Evolutionary conservation across 164 flowering plant species (phyloP).

Genomic region (Cinnamomum chago): DNA sequence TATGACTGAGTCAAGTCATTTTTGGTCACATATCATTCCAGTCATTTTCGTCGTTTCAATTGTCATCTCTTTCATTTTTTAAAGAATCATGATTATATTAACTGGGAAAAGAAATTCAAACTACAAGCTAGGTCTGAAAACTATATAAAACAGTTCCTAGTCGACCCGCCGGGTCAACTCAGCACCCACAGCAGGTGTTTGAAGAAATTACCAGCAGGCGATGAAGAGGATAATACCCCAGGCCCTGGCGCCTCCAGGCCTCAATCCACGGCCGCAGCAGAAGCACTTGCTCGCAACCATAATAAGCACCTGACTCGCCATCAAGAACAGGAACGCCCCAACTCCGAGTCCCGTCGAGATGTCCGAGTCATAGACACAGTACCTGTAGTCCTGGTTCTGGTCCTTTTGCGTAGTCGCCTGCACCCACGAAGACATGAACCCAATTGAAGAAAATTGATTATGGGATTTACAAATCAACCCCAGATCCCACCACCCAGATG

Average conservation of each 20-base stretch:
- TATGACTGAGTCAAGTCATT: too few species aligned
- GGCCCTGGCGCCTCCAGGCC: conserved; percentile 80
- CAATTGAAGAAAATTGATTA: too few species aligned
- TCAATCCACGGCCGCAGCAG: conserved; percentile 82
- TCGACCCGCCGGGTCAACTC: too few species aligned
- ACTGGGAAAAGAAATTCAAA: too few species aligned
- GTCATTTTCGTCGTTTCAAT: too few species aligned
- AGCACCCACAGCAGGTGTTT: not conserved
- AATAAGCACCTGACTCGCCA: conserved; percentile 55
- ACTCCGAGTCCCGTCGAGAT: conserved; percentile 76
- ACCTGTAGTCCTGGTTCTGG: conserved; percentile 30
- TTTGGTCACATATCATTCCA: too few species aligned
- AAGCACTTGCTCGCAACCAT: conserved; percentile 80
- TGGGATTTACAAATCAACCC: not conserved
- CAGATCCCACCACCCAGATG: not conserved
- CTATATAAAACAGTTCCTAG: too few species aligned
- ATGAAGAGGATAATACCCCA: conserved; percentile 80
- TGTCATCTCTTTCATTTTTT: too few species aligned
- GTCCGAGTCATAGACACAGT: conserved; percentile 82
- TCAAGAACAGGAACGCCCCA: conserved; percentile 71
- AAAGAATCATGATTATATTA: too few species aligned
- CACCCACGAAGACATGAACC: not conserved
- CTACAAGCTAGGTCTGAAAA: too few species aligned
- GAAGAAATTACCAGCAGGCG: conserved; percentile 57
- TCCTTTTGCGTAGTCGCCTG: conserved; percentile 51